phyloP scores from a whole-genome alignment of 2,329 filamentous ascomycete species.

The Bretziella fagacearum region DNA sequence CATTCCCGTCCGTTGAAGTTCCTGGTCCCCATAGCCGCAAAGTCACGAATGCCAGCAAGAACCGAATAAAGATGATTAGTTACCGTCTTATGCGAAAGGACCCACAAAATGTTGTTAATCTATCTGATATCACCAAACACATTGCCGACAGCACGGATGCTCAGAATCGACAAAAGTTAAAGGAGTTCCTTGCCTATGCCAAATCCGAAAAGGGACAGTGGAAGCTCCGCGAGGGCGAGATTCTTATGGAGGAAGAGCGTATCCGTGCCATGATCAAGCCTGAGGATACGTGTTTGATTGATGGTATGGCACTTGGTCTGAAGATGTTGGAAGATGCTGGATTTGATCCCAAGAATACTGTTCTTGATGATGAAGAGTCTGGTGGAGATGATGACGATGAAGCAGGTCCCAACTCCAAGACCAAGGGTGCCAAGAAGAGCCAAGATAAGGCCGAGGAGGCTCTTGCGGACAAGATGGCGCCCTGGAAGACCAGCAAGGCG shows the following conservation, averaged over 20 bases:
- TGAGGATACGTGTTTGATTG: conserved; percentile 84
- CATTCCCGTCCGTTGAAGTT: conserved; percentile 80
- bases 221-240: conserved; percentile 57
- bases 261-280: conserved; percentile 83
- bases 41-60: conserved; percentile 94
- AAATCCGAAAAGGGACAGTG: conserved; percentile 71
- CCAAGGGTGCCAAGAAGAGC: conserved; percentile 27
- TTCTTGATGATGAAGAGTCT: conserved; percentile 44
- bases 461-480: conserved; percentile 75
- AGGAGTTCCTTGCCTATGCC: conserved; percentile 86
- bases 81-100: conserved; percentile 75
- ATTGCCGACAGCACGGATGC: conserved; percentile 87
- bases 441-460: conserved; percentile 45
- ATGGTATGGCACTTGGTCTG: conserved; percentile 91
- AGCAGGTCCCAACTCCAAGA: conserved; percentile 17
- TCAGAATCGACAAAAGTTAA: conserved; percentile 90
- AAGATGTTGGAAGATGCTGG: conserved; percentile 85
- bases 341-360: conserved; percentile 49
- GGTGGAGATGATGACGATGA: conserved; percentile 30
- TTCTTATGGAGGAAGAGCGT: conserved; percentile 60
- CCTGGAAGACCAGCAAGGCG: conserved; percentile 93
- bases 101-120: conserved; percentile 47
- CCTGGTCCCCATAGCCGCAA: conserved; percentile 87
- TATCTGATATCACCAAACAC: conserved; percentile 79
- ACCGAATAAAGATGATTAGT: conserved; percentile 87